Percentiles rank a stretch among this genome's conserved stretches.
Evolutionary conservation across 441 rosid species (phyloP).

Genomic region (Populus hybrid): DNA sequence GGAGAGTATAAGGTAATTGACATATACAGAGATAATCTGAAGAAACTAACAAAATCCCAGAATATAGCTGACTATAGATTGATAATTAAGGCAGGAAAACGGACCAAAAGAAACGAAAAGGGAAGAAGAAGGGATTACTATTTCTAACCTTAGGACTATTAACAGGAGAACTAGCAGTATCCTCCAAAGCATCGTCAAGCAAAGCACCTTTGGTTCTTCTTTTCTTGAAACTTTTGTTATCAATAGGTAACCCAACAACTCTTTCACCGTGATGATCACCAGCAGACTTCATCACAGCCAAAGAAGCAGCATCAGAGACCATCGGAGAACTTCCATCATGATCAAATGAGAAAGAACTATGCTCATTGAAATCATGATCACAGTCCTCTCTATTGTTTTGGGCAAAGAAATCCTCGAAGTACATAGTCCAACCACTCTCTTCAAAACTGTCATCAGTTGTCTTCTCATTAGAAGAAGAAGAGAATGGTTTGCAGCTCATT

Average conservation of each 20-base stretch:
- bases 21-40: neutral
- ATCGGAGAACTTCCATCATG: slow-evolving; percentile 22
- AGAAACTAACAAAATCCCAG: neutral
- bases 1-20: neutral
- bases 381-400: neutral
- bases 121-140: neutral
- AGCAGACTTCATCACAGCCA: slow-evolving; percentile 13
- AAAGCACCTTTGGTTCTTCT: slow-evolving; percentile 23
- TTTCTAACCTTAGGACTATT: slow-evolving; percentile 44
- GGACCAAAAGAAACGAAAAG: no score
- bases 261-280: neutral
- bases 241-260: neutral
- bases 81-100: neutral
- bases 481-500: slow-evolving; percentile 18
- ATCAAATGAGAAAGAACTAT: slow-evolving; percentile 3
- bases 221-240: slow-evolving; percentile 19
- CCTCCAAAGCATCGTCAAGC: slow-evolving; percentile 42
- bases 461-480: slow-evolving; percentile 15
- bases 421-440: slow-evolving; percentile 63
- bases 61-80: neutral
- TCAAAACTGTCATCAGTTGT: slow-evolving; percentile 17
- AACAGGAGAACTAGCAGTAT: slow-evolving; percentile 57
- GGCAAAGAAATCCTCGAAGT: slow-evolving; percentile 40
- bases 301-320: slow-evolving; percentile 53
- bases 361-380: neutral